Conservation (phyloP, 441 rosid genomes). For the Raphanus hybrid region DNA sequence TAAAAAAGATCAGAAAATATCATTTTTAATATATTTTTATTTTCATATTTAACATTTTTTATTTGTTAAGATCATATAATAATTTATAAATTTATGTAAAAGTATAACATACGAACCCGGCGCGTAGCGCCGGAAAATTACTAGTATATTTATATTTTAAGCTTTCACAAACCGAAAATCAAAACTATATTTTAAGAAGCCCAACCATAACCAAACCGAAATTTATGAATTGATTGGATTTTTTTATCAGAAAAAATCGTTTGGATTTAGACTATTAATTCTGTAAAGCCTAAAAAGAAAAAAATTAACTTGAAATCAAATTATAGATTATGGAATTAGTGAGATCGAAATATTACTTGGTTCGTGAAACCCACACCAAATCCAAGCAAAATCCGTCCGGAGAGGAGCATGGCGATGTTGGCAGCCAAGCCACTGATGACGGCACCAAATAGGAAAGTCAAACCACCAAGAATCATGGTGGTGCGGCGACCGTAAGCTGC, state of each 20-base stretch:
- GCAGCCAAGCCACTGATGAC: constrained; percentile 72
- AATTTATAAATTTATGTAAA: too few relatives aligned
- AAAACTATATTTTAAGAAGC: not conserved
- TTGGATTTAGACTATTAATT: too few relatives aligned
- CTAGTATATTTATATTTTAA: too few relatives aligned
- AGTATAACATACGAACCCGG: too few relatives aligned
- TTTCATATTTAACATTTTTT: too few relatives aligned
- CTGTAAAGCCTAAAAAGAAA: not conserved
- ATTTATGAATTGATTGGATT: not conserved
- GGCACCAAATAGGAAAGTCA: constrained; percentile 70
- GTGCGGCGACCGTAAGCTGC: constrained; percentile 60
- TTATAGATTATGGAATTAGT: not conserved
- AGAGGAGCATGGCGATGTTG: constrained; percentile 69
- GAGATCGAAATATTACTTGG: constrained; percentile 52
- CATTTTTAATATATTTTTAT: too few relatives aligned
- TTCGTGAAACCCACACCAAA: constrained; percentile 91
- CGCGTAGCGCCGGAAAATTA: too few relatives aligned
- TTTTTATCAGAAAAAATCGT: too few relatives aligned
- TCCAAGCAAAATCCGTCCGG: constrained; percentile 82
- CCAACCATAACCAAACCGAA: not conserved
- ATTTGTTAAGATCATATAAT: too few relatives aligned
- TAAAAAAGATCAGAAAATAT: too few relatives aligned
- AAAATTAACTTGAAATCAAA: not conserved
- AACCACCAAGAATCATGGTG: constrained; percentile 70
- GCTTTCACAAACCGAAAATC: not conserved